phyloP scores from a whole-genome alignment of 2,329 filamentous ascomycete genomes.

The Cryphonectria japonica region DNA sequence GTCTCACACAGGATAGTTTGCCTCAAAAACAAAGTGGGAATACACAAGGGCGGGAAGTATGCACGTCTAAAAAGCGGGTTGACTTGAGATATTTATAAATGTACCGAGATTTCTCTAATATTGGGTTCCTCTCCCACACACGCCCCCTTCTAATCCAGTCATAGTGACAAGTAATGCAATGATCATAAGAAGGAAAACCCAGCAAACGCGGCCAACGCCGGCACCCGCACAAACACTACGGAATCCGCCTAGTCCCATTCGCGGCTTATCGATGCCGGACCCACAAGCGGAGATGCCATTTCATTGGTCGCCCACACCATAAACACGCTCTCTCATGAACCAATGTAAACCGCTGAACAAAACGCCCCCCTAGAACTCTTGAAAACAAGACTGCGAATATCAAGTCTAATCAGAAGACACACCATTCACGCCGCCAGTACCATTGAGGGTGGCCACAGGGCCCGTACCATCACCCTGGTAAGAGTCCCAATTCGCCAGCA shows the following conservation, averaged over 20 bases:
- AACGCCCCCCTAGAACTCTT: background rate
- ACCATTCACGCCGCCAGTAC: conserved; percentile 21
- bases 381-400: background rate
- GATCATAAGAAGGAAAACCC: background rate
- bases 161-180: conserved; percentile 20
- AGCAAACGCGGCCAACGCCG: conserved; percentile 29
- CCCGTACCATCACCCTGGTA: conserved; percentile 58
- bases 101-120: conserved; percentile 9
- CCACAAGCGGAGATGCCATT: conserved; percentile 20
- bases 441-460: conserved; percentile 27
- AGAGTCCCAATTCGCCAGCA: conserved; percentile 85
- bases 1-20: background rate
- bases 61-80: background rate
- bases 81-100: conserved; percentile 1
- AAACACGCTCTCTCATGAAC: conserved; percentile 4
- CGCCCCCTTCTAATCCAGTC: background rate
- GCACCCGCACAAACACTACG: conserved; percentile 20
- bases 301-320: conserved; percentile 18
- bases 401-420: conserved; percentile 17
- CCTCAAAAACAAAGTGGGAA: background rate
- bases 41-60: background rate
- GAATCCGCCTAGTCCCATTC: conserved; percentile 22
- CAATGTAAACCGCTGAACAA: conserved; percentile 8
- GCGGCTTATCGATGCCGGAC: conserved; percentile 17
- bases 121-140: background rate